These are phyloP conservation scores for Populus deltoides DNA, from an alignment of 345 rosid species.

Conservation along the genomic window DNA sequence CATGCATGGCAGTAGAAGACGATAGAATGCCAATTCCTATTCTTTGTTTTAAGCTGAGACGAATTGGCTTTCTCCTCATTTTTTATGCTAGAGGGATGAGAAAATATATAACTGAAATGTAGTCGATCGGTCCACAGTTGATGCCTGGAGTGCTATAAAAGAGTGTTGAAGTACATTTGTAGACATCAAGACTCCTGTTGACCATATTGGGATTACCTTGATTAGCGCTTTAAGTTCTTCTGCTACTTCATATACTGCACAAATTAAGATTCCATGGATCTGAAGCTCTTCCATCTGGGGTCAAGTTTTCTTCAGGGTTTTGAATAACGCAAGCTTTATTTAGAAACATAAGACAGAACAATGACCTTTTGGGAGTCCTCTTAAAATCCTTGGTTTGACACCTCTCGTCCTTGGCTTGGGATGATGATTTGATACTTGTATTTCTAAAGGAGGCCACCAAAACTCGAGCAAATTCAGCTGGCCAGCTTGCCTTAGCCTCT, in stretches of 20 bases:
- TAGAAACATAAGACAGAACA: constrained; percentile 25
- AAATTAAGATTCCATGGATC: constrained; percentile 38
- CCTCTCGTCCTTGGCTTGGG: not conserved
- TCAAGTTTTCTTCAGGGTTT: constrained; percentile 29
- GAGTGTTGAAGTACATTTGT: constrained; percentile 29
- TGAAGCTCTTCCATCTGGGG: constrained; percentile 20
- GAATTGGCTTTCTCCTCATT: constrained; percentile 21
- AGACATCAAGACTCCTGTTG: constrained; percentile 38
- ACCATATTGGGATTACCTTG: constrained; percentile 41
- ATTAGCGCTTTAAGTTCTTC: constrained; percentile 52
- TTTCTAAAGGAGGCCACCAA: constrained; percentile 32
- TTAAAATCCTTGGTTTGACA: not conserved
- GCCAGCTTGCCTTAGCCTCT: constrained; percentile 32
- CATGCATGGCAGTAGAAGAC: constrained; percentile 20
- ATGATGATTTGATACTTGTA: constrained; percentile 19
- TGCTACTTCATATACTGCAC: constrained; percentile 40
- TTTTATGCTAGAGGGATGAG: constrained; percentile 36
- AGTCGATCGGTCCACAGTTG: constrained; percentile 43
- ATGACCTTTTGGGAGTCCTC: not conserved
- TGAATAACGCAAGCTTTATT: constrained; percentile 46
- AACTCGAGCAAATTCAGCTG: constrained; percentile 44
- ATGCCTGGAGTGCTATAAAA: constrained; percentile 33
- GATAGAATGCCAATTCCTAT: constrained; percentile 40
- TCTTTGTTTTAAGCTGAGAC: constrained; percentile 37
- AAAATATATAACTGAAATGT: constrained; percentile 29